phyloP scores from a whole-genome alignment of 1,284 basidiomycete genomes.

The Phylloboletellus chloephorus region DNA sequence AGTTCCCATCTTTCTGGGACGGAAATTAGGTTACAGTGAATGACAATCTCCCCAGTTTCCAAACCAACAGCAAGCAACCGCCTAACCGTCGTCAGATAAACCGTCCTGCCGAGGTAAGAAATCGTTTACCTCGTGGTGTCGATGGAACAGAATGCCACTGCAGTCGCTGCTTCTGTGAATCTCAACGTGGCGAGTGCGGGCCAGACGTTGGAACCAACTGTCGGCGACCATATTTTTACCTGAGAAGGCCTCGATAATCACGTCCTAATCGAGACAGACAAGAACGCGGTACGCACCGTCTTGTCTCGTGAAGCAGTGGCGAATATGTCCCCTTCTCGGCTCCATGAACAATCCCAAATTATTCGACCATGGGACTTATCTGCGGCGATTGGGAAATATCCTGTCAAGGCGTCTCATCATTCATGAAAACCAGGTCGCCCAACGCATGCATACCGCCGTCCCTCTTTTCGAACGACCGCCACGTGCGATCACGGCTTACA shows the following conservation, averaged over 20 bases:
- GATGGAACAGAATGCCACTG: constrained; percentile 55
- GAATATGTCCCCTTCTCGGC: constrained; percentile 67
- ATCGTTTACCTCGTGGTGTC: constrained; percentile 39
- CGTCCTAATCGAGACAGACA: background rate
- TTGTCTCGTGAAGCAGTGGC: constrained; percentile 95
- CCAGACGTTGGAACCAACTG: constrained; percentile 41
- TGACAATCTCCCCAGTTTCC: constrained; percentile 61
- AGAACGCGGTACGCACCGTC: constrained; percentile 55
- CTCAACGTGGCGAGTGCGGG: constrained; percentile 50
- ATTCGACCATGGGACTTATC: constrained; percentile 90
- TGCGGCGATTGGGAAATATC: constrained; percentile 56
- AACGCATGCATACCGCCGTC: constrained; percentile 35
- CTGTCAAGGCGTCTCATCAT: constrained; percentile 31
- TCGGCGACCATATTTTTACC: constrained; percentile 69
- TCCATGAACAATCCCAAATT: constrained; percentile 94
- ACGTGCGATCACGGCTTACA: constrained; percentile 88
- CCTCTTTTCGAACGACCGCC: constrained; percentile 71
- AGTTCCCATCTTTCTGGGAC: constrained; percentile 45
- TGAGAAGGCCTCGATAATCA: constrained; percentile 25
- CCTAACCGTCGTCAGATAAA: constrained; percentile 32
- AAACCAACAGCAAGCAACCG: constrained; percentile 63
- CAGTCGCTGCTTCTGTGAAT: constrained; percentile 61
- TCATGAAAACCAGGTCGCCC: background rate
- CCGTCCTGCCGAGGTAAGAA: background rate
- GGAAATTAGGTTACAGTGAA: constrained; percentile 43